Base-by-base conservation (phyloP, 2,329 filamentous ascomycete genomes). In the Pseudocercospora vitis region DNA sequence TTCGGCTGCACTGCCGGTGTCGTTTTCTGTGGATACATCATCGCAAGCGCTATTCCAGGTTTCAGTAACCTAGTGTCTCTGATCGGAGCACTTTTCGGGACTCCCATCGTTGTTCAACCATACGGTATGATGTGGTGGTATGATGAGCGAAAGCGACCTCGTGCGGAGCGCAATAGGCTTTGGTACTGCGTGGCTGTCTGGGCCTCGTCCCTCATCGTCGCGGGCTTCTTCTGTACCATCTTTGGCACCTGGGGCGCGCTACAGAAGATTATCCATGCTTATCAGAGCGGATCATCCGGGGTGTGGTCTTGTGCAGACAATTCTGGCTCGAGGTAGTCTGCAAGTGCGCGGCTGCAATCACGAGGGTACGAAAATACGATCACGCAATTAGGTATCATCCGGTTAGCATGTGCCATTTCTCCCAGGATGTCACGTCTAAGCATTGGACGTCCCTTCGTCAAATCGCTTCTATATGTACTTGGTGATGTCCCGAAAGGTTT, bases 71-170 rank as follows among this genome's bases (percentile, higher is more conserved):
- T 67, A 14, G 60, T 67, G 2, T 59, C 64, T 0, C 54, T 67
- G 7, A 58, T 65, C 31, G 63, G 64, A 11, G 63, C 63, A 31
- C 46, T 67, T 7, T 52, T 65, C 8, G 61, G 62, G n/a, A 62
- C 61, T 1, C 49, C 61, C 19, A 60, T 67, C 21, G 59, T 51
- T 23, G 58, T 65, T 33, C 52, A 60, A 21, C 68, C 68, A 1
- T 70, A 70, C 65, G 73, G 71, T 7, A 67, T 64, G 58, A 75
- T 75, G 73, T 76, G 73, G 74, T 54, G 76, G 1, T 74, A 74
- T 45, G 72, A 76, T 57, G 72, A 76, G 52, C 75, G 71, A 71
- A 48, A 28, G 14, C 56, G 51, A 4, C 60, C 58, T 4, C 29
- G 65, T 5, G 57, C 57, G 5, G 29, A 64, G 7, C 53, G 57